Conservation (phyloP, 805 yeast genomes). For the Groenewaldozyma tartarivorans region DNA sequence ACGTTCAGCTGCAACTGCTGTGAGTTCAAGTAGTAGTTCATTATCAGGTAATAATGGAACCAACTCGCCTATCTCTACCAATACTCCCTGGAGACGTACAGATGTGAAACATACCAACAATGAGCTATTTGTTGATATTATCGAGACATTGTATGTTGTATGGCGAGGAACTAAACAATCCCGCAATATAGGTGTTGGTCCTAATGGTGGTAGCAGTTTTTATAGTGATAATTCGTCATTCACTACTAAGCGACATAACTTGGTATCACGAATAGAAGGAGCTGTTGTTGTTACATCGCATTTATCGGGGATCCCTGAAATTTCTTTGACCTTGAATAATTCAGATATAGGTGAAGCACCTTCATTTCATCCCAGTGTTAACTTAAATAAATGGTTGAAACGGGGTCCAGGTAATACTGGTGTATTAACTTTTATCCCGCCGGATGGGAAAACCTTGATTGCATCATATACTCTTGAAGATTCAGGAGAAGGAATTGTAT, state of each 20-base stretch:
- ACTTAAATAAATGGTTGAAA: slow-evolving; percentile 41
- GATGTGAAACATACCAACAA: slow-evolving; percentile 67
- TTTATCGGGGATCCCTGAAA: slow-evolving; percentile 69
- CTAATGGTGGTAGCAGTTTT: slow-evolving; percentile 17
- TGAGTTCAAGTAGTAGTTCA: slow-evolving; percentile 3
- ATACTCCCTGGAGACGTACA: slow-evolving; percentile 70
- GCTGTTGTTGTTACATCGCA: slow-evolving; percentile 52
- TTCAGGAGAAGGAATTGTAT: slow-evolving; percentile 33
- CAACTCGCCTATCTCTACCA: slow-evolving; percentile 13
- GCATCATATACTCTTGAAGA: slow-evolving; percentile 53
- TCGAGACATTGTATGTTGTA: slow-evolving; percentile 54
- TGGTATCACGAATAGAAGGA: slow-evolving; percentile 44
- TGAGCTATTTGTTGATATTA: slow-evolving; percentile 78
- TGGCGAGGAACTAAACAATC: slow-evolving; percentile 24
- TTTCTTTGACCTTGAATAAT: slow-evolving; percentile 36
- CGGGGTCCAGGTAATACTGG: no score
- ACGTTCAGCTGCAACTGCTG: slow-evolving; percentile 25
- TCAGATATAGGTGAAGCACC: slow-evolving; percentile 43
- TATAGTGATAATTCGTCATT: slow-evolving; percentile 13
- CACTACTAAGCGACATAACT: slow-evolving; percentile 16
- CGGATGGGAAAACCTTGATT: slow-evolving; percentile 66
- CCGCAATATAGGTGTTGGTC: slow-evolving; percentile 4
- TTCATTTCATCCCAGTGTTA: slow-evolving; percentile 62
- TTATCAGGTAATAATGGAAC: not conserved
- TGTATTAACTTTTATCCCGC: slow-evolving; percentile 64